phyloP scores from a whole-genome alignment of 306 rosid genomes.

The Pyrus betulifolia region DNA sequence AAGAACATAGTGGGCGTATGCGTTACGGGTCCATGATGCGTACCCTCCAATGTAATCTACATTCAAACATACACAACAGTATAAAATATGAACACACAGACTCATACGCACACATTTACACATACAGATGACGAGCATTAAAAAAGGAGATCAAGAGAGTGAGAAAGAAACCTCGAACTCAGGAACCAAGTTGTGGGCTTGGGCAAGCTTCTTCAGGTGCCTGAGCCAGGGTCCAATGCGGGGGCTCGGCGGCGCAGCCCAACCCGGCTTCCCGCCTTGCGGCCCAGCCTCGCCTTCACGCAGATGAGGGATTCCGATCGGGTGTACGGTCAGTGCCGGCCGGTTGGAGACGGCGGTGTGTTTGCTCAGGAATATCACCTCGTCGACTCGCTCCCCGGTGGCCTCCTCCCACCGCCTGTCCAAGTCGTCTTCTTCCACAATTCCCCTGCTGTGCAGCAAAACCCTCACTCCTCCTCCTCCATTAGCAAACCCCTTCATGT shows the following conservation, averaged over 20 bases:
- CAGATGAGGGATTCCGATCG: constrained; percentile 92
- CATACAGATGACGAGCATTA: neutral
- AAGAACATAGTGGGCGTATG: constrained; percentile 75
- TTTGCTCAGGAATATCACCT: constrained; percentile 72
- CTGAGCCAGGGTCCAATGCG: constrained; percentile 90
- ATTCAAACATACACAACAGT: neutral
- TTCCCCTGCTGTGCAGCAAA: constrained; percentile 48
- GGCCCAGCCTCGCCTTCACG: constrained; percentile 77
- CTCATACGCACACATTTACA: neutral
- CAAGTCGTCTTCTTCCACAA: constrained; percentile 59
- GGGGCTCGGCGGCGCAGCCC: constrained; percentile 82
- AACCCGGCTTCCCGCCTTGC: constrained; percentile 91
- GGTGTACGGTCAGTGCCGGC: constrained; percentile 89
- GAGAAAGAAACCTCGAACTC: constrained; percentile 74
- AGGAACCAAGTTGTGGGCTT: constrained; percentile 63
- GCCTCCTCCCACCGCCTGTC: constrained; percentile 70
- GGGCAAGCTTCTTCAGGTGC: constrained; percentile 56
- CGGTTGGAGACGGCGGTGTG: constrained; percentile 89
- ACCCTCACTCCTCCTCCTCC: constrained; percentile 37
- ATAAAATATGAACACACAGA: neutral
- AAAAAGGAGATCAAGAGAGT: neutral
- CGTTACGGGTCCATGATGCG: constrained; percentile 91
- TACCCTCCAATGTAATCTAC: constrained; percentile 92
- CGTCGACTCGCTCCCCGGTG: constrained; percentile 65
- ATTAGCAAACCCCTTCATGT: constrained; percentile 50